A percentile compares a stretch with the other conserved stretches of the same genome.
These are phyloP conservation scores for Pseudogymnoascus sp. DNA, from an alignment of 2,329 filamentous ascomycete species.

Conservation along the genomic window DNA sequence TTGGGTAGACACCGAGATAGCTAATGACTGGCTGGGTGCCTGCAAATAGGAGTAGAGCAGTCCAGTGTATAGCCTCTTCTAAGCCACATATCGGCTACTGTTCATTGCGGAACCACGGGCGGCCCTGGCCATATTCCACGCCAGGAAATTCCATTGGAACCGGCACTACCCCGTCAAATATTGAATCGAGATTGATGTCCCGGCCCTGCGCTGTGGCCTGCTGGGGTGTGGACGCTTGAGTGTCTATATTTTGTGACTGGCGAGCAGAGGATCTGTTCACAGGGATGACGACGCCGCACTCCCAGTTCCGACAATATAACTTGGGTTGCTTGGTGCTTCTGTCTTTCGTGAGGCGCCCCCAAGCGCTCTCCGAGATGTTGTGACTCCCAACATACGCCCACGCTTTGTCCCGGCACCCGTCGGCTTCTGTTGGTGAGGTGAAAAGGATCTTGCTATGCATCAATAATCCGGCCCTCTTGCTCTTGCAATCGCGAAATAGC, in stretches of 20 bases:
- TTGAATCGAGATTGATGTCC: background rate
- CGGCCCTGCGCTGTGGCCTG: background rate
- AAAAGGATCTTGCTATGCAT: conserved; percentile 80
- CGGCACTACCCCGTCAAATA: conserved; percentile 49
- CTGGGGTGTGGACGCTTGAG: background rate
- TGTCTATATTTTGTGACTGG: background rate
- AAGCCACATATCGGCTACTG: background rate
- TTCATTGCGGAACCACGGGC: conserved; percentile 24
- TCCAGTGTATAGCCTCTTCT: background rate
- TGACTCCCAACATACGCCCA: conserved; percentile 88
- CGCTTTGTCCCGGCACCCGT: conserved; percentile 33
- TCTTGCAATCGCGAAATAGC: conserved; percentile 69
- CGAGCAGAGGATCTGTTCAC: conserved; percentile 32
- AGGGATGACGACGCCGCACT: conserved; percentile 79
- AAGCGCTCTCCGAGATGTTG: conserved; percentile 89
- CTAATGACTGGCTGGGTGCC: background rate
- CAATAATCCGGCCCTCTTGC: conserved; percentile 61
- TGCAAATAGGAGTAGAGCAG: background rate
- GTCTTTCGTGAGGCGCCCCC: conserved; percentile 74
- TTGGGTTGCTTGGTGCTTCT: conserved; percentile 59
- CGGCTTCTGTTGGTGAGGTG: conserved; percentile 31
- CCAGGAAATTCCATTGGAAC: conserved; percentile 59
- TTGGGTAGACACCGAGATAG: background rate
- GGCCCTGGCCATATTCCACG: conserved; percentile 27
- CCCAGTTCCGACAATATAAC: conserved; percentile 86